Base-by-base conservation (phyloP, 352 stramenopile genomes). In the Globisporangium viniferum region DNA sequence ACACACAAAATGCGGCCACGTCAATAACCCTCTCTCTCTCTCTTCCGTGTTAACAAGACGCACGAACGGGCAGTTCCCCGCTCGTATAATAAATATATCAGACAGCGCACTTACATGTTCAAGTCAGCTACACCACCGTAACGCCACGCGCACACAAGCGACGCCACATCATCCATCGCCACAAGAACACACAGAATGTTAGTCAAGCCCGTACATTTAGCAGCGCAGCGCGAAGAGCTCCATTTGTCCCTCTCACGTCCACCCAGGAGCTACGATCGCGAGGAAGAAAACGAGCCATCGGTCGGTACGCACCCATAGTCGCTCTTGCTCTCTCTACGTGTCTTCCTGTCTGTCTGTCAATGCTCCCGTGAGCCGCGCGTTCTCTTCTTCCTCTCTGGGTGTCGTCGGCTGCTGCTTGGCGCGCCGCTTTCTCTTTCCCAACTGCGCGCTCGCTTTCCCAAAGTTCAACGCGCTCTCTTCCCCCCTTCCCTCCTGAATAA, bases 91-190 rank as follows among this genome's bases (percentile, higher is more conserved):
- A 57, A 24, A 35, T 58, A 36, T 27, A 59, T 41, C 7, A 59
- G 54, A 31, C 29, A 22, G 22, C 5, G 9, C 15, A 44, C 55
- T 44, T 60, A 60, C 55, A 60, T 60, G 31, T 60, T 60, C 55
- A 46, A 46, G 27, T 60, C 55, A 46, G 55, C 55, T 60, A 31
- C 44, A 22, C 20, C 44, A 51, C 18, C 44, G 18, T 5, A 6
- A 29, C 55, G 7, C 15, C 55, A 44, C 10, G 20, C 54, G 12
- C 54, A 44, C 29, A 35, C 54, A 36, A 12, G 1, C 20, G 39
- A 27, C 20, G 46, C 18, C 29, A 27, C 15, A 18, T 22, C 18
- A 27, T 33, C 46, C 20, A 33, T 33, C 22, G 6, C 49, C 22
- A 29, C n/a, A 24, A 44, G 8, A 41, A 18, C 10, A 4, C 53